phyloP scores from a whole-genome alignment of 805 yeast species.

The Yueomyces sp. region DNA sequence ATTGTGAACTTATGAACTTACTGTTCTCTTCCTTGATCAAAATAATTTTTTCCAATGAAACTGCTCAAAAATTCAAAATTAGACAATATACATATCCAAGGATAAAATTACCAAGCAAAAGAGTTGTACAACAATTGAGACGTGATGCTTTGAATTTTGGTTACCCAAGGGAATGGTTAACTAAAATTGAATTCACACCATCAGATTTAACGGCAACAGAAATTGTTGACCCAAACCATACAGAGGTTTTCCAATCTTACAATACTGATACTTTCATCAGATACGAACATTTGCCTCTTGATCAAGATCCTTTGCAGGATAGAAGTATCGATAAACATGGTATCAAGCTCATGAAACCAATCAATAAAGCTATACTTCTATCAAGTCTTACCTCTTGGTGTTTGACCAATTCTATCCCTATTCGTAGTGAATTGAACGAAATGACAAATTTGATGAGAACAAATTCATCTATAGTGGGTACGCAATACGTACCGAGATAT shows the following conservation, averaged over 20 bases:
- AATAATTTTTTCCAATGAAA: slow-evolving; percentile 6
- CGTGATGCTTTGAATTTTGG: slow-evolving; percentile 7
- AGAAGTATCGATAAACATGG: slow-evolving; percentile 10
- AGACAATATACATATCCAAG: neutral
- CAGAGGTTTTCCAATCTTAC: slow-evolving; percentile 7
- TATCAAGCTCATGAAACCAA: slow-evolving; percentile 8
- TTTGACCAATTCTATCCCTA: slow-evolving; percentile 8
- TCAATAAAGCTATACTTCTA: slow-evolving; percentile 9
- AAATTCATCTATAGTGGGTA: slow-evolving; percentile 13
- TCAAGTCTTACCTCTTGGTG: slow-evolving; percentile 12
- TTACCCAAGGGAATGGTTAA: slow-evolving; percentile 15
- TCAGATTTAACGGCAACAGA: neutral
- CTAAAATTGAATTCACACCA: neutral
- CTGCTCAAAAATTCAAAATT: neutral
- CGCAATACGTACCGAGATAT: slow-evolving; percentile 15
- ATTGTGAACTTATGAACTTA: slow-evolving; percentile 15
- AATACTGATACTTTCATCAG: slow-evolving; percentile 4
- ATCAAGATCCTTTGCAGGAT: slow-evolving; percentile 12
- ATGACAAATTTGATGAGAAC: slow-evolving; percentile 14
- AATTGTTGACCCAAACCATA: slow-evolving; percentile 9
- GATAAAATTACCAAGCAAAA: slow-evolving; percentile 4
- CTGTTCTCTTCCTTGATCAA: slow-evolving; percentile 12
- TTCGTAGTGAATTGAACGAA: slow-evolving; percentile 13
- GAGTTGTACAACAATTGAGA: slow-evolving; percentile 6
- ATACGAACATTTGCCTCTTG: slow-evolving; percentile 7